These are phyloP conservation scores for Arachnomyces sp. DNA, from an alignment of 2,329 filamentous ascomycete species.

Conservation along the genomic window DNA sequence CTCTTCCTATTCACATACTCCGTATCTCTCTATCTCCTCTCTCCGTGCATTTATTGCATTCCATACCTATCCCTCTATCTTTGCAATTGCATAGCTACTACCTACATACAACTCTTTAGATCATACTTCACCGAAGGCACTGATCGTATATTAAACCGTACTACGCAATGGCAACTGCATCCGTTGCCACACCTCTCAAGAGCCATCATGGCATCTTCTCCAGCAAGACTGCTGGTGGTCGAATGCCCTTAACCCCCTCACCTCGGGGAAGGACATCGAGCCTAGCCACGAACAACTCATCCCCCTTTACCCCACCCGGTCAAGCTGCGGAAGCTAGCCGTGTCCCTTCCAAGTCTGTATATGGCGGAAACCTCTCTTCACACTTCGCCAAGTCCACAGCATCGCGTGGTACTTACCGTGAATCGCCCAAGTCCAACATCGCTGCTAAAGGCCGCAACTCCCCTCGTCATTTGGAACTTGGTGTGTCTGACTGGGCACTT, in stretches of 20 bases:
- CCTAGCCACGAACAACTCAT: constrained; percentile 47
- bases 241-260: constrained; percentile 89
- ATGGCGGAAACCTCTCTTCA: constrained; percentile 69
- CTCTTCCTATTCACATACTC: constrained; percentile 14
- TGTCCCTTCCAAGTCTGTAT: constrained; percentile 60
- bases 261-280: constrained; percentile 58
- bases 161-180: constrained; percentile 68
- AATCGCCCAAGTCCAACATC: constrained; percentile 97
- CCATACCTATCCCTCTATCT: constrained; percentile 24
- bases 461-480: constrained; percentile 80
- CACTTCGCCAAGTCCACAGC: constrained; percentile 62
- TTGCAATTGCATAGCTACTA: constrained; percentile 20
- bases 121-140: constrained; percentile 20
- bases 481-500: constrained; percentile 85
- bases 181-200: constrained; percentile 86
- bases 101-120: constrained; percentile 28
- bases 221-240: constrained; percentile 84
- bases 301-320: constrained; percentile 69
- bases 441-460: constrained; percentile 61
- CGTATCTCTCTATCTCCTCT: constrained; percentile 17
- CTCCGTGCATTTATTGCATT: constrained; percentile 20
- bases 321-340: constrained; percentile 47
- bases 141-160: constrained; percentile 26
- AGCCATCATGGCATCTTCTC: constrained; percentile 91
- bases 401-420: constrained; percentile 62